Evolutionary conservation across 805 yeast genomes (phyloP).

Genomic region (Wickerhamiella vanderwaltii): DNA sequence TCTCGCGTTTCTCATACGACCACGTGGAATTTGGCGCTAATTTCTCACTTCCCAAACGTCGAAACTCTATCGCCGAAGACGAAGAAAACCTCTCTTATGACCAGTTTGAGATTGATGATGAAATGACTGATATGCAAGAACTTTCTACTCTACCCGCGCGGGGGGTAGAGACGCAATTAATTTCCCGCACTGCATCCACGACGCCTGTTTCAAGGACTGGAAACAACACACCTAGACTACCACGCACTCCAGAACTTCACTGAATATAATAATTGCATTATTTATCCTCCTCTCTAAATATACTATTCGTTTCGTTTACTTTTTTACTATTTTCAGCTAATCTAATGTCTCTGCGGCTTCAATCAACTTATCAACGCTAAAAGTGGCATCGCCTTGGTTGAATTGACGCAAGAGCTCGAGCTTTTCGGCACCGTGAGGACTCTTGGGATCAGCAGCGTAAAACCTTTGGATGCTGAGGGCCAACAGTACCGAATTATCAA

Average conservation of each 20-base stretch:
- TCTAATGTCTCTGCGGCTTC: conserved; percentile 66
- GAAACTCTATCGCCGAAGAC: conserved; percentile 7
- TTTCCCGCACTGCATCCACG: conserved; percentile 6
- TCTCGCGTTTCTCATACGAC: conserved; percentile 34
- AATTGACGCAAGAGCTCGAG: conserved; percentile 50
- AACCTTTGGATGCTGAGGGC: conserved; percentile 38
- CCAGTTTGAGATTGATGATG: conserved; percentile 6
- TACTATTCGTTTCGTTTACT: no score
- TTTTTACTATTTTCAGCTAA: conserved; percentile 13
- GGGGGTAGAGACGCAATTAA: not conserved
- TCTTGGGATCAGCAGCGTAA: conserved; percentile 35
- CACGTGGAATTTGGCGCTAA: conserved; percentile 26
- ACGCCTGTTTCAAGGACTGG: conserved; percentile 7
- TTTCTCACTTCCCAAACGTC: conserved; percentile 9
- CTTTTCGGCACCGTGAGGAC: conserved; percentile 33
- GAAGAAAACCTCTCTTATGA: not conserved
- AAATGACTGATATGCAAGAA: conserved; percentile 2
- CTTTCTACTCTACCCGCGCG: conserved; percentile 1
- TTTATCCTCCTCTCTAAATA: not conserved
- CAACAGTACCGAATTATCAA: conserved; percentile 68
- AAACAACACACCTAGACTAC: no score
- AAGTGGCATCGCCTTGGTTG: conserved; percentile 54
- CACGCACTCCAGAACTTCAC: no score
- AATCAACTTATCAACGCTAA: conserved; percentile 55
- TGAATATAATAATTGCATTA: not conserved